Percentiles rank a stretch among this genome's conserved stretches.
phyloP scores from a whole-genome alignment of 1,284 basidiomycete genomes.

The Acaromyces ingoldii region DNA sequence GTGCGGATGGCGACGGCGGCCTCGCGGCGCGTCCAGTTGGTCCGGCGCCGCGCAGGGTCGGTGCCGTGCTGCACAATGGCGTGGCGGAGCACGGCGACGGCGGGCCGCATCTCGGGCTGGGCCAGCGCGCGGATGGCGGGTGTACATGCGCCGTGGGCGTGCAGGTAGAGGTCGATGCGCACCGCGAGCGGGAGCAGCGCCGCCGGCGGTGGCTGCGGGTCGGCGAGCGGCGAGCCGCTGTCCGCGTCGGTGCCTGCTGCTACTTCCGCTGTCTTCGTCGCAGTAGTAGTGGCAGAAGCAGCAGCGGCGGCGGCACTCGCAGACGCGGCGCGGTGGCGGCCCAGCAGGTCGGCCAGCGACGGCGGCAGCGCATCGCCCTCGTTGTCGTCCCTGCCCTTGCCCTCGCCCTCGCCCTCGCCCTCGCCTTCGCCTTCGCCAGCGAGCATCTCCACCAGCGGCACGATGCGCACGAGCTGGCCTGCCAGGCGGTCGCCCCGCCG shows the following conservation, averaged over 20 bases:
- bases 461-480: constrained; percentile 21
- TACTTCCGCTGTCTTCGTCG: no score
- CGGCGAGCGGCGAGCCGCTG: neutral
- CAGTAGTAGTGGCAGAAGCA: no score
- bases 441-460: constrained; percentile 19
- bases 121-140: neutral
- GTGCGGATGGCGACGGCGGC: neutral
- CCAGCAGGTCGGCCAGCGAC: constrained; percentile 1
- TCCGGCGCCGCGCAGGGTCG: neutral
- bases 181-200: constrained; percentile 1
- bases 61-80: neutral
- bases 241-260: no score
- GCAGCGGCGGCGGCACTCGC: no score
- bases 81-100: constrained; percentile 5
- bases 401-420: constrained; percentile 14
- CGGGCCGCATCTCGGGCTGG: neutral
- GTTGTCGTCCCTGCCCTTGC: no score
- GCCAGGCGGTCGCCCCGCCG: constrained; percentile 25
- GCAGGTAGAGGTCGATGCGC: constrained; percentile 5
- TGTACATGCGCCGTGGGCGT: constrained; percentile 4
- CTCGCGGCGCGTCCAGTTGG: constrained; percentile 8
- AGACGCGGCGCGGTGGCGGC: constrained; percentile 1
- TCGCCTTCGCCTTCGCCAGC: constrained; percentile 18
- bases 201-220: constrained; percentile 1
- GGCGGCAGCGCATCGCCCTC: neutral